A percentile compares a stretch with the other conserved stretches of the same genome.
phyloP scores from a whole-genome alignment of 306 rosid genomes.

The Ormosia emarginata region DNA sequence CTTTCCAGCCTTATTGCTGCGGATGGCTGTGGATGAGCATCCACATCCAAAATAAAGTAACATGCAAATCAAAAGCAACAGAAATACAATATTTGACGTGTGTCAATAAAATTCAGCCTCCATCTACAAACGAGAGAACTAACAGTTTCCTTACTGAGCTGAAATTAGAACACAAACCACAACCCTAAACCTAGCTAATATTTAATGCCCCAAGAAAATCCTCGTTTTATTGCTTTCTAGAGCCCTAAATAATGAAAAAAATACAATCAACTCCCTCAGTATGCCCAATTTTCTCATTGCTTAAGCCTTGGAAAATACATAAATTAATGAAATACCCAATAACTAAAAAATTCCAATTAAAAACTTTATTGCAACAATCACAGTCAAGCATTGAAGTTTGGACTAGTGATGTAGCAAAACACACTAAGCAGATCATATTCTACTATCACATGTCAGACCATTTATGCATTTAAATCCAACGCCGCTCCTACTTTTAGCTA shows the following conservation, averaged over 20 bases:
- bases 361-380: neutral
- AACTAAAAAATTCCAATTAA: neutral
- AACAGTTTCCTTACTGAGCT: neutral
- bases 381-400: neutral
- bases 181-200: neutral
- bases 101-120: neutral
- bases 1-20: neutral
- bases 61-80: neutral
- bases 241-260: neutral
- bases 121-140: too few relatives aligned
- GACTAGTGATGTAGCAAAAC: too few relatives aligned
- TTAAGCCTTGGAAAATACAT: too few relatives aligned
- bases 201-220: neutral
- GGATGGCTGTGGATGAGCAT: neutral
- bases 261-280: neutral
- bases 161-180: neutral
- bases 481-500: too few relatives aligned
- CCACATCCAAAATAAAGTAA: neutral
- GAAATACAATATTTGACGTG: neutral
- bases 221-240: neutral
- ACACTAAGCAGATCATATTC: too few relatives aligned
- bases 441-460: too few relatives aligned
- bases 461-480: too few relatives aligned
- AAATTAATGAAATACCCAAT: too few relatives aligned
- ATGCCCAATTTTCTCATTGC: neutral